phyloP scores from a whole-genome alignment of 768 basidiomycete species.

The Boletus sp. region DNA sequence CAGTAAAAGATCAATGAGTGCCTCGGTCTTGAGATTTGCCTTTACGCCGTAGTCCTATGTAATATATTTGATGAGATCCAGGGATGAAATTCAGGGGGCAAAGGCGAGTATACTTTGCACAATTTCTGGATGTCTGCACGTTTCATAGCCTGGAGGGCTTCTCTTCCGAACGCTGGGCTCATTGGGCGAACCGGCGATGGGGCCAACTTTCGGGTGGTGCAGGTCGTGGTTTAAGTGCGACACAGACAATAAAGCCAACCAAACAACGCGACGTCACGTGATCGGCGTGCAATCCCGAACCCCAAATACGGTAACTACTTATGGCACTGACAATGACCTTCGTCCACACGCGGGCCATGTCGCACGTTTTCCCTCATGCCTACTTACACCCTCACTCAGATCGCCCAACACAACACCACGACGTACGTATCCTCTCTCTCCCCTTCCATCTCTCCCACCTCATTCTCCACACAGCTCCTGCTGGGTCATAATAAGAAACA shows the following conservation, averaged over 20 bases:
- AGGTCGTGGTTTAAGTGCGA: conserved; percentile 47
- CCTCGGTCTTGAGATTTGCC: conserved; percentile 81
- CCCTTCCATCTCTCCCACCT: conserved; percentile 6
- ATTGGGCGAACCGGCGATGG: conserved; percentile 20
- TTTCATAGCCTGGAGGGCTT: conserved; percentile 52
- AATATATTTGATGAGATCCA: conserved; percentile 15
- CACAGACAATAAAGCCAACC: conserved; percentile 38
- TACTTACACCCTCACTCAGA: conserved; percentile 53
- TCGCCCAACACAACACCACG: conserved; percentile 56
- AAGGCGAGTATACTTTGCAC: conserved; percentile 49
- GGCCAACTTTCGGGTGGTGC: conserved; percentile 1
- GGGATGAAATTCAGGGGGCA: conserved; percentile 13
- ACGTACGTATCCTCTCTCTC: conserved; percentile 36
- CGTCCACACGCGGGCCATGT: not conserved
- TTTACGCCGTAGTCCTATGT: conserved; percentile 73
- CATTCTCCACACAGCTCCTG: conserved; percentile 53
- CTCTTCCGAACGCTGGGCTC: conserved; percentile 44
- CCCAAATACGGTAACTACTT: no score
- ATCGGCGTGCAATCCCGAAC: conserved; percentile 6
- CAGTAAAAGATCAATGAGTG: conserved; percentile 70
- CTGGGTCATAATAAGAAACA: conserved; percentile 79
- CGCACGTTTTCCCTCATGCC: conserved; percentile 17
- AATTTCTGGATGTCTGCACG: conserved; percentile 55
- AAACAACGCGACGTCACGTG: conserved; percentile 55
- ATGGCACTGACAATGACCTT: no score